These are phyloP conservation scores for Boechera divaricarpa DNA, from an alignment of 345 rosid species.

Conservation along the genomic window DNA sequence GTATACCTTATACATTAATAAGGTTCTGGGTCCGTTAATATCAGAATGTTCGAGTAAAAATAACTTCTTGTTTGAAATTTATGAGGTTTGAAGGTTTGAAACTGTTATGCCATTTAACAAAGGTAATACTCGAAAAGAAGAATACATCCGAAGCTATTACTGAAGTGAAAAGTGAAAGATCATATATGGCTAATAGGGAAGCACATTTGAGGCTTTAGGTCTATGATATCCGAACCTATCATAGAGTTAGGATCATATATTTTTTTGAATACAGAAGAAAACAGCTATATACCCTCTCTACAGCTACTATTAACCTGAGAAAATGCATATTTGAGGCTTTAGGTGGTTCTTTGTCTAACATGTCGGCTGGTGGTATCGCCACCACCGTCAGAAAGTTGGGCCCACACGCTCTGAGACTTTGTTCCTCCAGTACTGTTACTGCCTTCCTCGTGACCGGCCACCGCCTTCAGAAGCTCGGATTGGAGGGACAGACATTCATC, in stretches of 20 bases:
- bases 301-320: slow-evolving; percentile 37
- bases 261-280: neutral
- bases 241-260: neutral
- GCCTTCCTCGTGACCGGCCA: slow-evolving; percentile 80
- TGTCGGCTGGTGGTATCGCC: slow-evolving; percentile 67
- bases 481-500: slow-evolving; percentile 76
- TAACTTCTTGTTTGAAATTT: neutral
- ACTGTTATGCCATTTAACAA: no score
- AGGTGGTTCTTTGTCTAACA: slow-evolving; percentile 71
- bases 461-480: slow-evolving; percentile 82
- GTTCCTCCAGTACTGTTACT: slow-evolving; percentile 65
- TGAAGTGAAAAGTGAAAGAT: slow-evolving; percentile 18
- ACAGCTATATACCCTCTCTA: slow-evolving; percentile 35
- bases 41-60: neutral
- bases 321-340: slow-evolving; percentile 21
- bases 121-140: neutral
- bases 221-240: neutral
- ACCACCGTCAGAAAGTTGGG: slow-evolving; percentile 77
- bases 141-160: slow-evolving; percentile 21
- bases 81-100: no score
- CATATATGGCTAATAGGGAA: no score
- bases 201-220: no score
- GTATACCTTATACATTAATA: no score
- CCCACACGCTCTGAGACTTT: slow-evolving; percentile 85
- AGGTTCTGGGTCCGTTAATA: no score